Evolutionary conservation across 139 green algal genomes (phyloP).

Genomic region (Mesostigma viride): DNA sequence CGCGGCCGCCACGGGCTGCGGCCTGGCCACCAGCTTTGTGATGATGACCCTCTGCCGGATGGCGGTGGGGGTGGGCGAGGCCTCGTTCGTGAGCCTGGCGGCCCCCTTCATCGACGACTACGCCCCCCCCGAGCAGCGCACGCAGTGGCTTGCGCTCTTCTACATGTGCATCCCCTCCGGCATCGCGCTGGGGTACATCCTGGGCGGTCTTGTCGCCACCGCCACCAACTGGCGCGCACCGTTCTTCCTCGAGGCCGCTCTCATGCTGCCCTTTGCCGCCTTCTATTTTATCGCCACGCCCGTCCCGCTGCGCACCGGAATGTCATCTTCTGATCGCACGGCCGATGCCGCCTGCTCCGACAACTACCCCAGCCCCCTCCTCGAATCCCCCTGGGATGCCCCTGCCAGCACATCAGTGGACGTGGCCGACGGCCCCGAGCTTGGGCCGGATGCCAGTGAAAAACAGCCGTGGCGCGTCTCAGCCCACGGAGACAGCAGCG

Average conservation of each 20-base stretch:
- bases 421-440: too few relatives aligned
- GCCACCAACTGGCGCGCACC: conserved; percentile 60
- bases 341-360: not conserved
- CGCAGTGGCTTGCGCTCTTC: conserved; percentile 48
- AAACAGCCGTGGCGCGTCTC: too few relatives aligned
- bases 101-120: conserved; percentile 91
- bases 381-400: too few relatives aligned
- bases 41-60: conserved; percentile 22
- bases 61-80: conserved; percentile 82
- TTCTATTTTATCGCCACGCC: conserved; percentile 24
- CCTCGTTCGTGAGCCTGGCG: conserved; percentile 80
- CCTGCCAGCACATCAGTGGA: not conserved
- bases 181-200: conserved; percentile 71
- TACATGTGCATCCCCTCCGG: conserved; percentile 81
- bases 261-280: conserved; percentile 70
- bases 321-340: too few relatives aligned
- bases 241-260: conserved; percentile 64
- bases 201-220: conserved; percentile 44
- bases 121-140: conserved; percentile 44
- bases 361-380: not conserved
- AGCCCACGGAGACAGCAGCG: too few relatives aligned
- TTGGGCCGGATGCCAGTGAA: too few relatives aligned
- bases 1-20: conserved; percentile 49
- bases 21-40: conserved; percentile 19
- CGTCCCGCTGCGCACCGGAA: conserved; percentile 7